Evolutionary conservation across 139 green algal genomes (phyloP), one percentile per base, ranked within the genome.

Genomic region (Asterochloris sp.): DNA sequence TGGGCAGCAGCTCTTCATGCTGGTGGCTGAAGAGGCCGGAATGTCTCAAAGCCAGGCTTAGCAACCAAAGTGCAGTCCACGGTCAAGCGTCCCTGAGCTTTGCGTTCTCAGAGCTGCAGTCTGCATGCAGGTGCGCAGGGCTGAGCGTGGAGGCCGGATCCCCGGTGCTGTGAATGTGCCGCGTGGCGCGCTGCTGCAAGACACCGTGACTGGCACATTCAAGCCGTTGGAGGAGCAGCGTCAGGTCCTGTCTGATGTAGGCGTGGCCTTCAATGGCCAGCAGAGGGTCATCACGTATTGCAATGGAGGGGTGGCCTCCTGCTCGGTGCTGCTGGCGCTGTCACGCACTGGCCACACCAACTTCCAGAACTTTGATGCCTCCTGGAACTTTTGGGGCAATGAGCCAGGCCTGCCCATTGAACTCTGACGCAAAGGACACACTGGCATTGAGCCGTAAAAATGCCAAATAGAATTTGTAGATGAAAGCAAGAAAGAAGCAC

Each of bases 281-380:
- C 60, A 80, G n/a, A 54, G 38, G 38, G 68, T 80, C 23, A 69
- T 60, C 61, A 80, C 76, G 9, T 80, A 80, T 47, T 80, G 76
- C 76, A 80, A 80, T 80, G 76, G 76, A 26, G 76, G 76, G 14
- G 76, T 80, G 23, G 76, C 76, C 23, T 80, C 76, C 47, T 80
- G 76, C 60, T 69, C 60, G 29, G 60, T 80, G 1, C 24, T 62
- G 38, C 61, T 80, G 61, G 76, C 76, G 11, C 60, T 80, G 23
- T n/a, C 67, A 28, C 76, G 76, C 8, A 61, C 68, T 11, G 76
- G 76, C 12, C n/a, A 62, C 38, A 13, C 54, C 15, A n/a, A 69
- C 8, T 60, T n/a, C 38, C 60, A 24, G 19, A 80, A 80, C 60
- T 80, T 69, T 80, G 76, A 80, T 69, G 76, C 60, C 61, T 69